Evolutionary conservation across 2,329 filamentous ascomycete species (phyloP).

Genomic region (Fusarium luffae): DNA sequence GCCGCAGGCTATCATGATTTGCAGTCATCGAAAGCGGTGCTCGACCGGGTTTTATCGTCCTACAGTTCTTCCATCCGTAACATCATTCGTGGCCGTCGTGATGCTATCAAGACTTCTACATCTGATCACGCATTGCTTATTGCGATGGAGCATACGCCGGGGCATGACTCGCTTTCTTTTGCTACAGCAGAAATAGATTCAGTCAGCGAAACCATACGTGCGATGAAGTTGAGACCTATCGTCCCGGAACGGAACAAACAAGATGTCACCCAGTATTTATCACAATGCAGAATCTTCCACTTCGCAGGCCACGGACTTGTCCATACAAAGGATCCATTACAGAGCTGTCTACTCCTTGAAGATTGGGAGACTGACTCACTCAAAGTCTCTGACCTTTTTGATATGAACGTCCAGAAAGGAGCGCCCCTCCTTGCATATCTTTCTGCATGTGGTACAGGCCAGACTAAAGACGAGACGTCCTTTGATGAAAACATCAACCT

Average conservation of each 20-base stretch:
- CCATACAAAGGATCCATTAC: neutral
- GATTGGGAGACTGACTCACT: neutral
- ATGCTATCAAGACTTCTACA: rapidly evolving
- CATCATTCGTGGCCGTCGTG: neutral
- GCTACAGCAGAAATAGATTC: neutral
- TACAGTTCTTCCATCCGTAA: neutral
- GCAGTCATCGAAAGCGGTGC: rapidly evolving
- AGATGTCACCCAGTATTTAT: neutral
- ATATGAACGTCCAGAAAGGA: neutral
- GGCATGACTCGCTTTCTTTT: neutral
- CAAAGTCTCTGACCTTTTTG: neutral
- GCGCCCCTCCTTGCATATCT: slow-evolving; percentile 5
- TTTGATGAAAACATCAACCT: slow-evolving; percentile 7
- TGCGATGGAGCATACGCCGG: neutral
- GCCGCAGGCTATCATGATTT: neutral
- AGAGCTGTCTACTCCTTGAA: neutral
- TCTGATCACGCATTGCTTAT: neutral
- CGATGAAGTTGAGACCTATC: neutral
- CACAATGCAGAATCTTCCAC: slow-evolving; percentile 2
- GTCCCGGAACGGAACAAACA: neutral
- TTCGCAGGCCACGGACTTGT: neutral
- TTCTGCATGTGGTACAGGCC: neutral
- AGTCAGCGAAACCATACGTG: rapidly evolving
- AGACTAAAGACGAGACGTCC: neutral
- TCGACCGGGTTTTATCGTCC: rapidly evolving